phyloP scores from a whole-genome alignment of 2,329 filamentous ascomycete genomes.

The Colletotrichum aenigma region DNA sequence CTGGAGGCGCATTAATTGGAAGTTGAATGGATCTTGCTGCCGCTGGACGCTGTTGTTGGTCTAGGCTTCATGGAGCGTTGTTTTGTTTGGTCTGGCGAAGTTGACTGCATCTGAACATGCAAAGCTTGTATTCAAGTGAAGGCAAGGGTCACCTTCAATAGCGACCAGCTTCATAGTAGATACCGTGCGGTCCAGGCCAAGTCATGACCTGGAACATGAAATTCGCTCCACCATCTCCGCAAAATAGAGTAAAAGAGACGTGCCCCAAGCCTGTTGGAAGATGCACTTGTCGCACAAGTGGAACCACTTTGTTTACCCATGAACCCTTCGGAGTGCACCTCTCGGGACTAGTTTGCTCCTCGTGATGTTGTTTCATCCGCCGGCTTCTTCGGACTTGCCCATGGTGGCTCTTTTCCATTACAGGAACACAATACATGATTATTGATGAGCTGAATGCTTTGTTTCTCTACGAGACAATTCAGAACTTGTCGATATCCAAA shows the following conservation, averaged over 20 bases:
- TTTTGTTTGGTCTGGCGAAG: not conserved
- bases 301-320: not conserved
- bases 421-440: not conserved
- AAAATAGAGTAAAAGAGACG: not conserved
- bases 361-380: not conserved
- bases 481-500: not conserved
- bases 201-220: not conserved
- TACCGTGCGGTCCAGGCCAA: not conserved
- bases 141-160: not conserved
- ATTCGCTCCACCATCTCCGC: not conserved
- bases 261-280: not conserved
- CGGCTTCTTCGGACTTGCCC: not conserved
- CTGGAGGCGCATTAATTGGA: not conserved
- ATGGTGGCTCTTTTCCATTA: not conserved
- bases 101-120: not conserved
- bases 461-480: not conserved
- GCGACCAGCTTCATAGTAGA: not conserved
- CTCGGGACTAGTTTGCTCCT: not conserved
- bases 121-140: not conserved
- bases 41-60: not conserved
- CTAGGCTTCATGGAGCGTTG: not conserved
- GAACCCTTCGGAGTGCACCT: not conserved
- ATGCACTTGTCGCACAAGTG: not conserved
- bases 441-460: not conserved
- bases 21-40: not conserved